These are phyloP conservation scores for Panicum virgatum DNA, from an alignment of 202 grass and related monocot genomes.

Conservation along the genomic window DNA sequence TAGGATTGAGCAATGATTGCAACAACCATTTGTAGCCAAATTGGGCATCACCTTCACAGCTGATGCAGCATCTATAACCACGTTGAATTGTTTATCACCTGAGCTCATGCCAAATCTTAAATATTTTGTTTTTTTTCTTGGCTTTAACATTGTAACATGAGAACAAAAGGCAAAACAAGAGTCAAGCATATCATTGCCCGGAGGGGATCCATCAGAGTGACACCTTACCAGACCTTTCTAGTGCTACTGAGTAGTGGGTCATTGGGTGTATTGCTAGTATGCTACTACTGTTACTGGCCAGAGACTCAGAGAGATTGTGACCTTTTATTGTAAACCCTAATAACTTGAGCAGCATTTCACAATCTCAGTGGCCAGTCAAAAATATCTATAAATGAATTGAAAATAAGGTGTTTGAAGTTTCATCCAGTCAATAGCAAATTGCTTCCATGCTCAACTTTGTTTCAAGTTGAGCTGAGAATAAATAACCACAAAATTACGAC, in stretches of 20 bases:
- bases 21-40: slow-evolving; percentile 49
- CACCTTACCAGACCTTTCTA: slow-evolving; percentile 36
- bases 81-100: slow-evolving; percentile 37
- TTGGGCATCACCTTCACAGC: slow-evolving; percentile 51
- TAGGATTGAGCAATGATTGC: slow-evolving; percentile 55
- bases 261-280: not conserved
- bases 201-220: slow-evolving; percentile 37
- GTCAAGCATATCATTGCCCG: slow-evolving; percentile 24
- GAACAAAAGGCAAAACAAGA: slow-evolving; percentile 48
- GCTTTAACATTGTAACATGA: slow-evolving; percentile 19
- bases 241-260: not conserved
- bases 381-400: not conserved
- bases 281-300: not conserved
- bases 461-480: not conserved
- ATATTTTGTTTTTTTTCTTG: slow-evolving; percentile 30
- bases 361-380: not conserved
- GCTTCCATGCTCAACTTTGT: not conserved
- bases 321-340: not conserved
- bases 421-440: not conserved
- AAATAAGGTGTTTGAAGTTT: not conserved
- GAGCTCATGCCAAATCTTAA: slow-evolving; percentile 34
- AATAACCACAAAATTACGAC: not conserved
- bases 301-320: not conserved
- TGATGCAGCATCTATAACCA: slow-evolving; percentile 48
- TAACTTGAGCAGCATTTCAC: not conserved